A percentile compares a stretch with the other conserved stretches of the same genome.
These are phyloP conservation scores for Kwoniella sp. DNA, from an alignment of 768 basidiomycete genomes.

Conservation along the genomic window DNA sequence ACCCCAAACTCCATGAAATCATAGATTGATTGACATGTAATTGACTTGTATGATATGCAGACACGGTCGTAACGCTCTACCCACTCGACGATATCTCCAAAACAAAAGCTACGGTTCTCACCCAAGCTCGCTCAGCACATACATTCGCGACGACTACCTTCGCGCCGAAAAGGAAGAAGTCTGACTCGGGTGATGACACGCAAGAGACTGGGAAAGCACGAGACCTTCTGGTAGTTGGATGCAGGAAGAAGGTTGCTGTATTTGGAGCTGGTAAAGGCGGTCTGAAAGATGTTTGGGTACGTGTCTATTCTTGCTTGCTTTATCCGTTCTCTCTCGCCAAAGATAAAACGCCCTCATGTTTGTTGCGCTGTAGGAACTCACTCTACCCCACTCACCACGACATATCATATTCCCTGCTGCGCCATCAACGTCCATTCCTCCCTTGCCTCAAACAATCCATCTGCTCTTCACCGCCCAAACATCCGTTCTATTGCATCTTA, in stretches of 20 bases:
- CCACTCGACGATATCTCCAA: slow-evolving; percentile 74
- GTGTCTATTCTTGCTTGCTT: slow-evolving; percentile 73
- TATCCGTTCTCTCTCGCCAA: neutral
- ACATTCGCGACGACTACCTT: slow-evolving; percentile 65
- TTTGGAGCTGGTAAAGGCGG: slow-evolving; percentile 79
- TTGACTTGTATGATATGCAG: slow-evolving; percentile 60
- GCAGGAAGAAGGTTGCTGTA: slow-evolving; percentile 77
- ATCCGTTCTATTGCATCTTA: slow-evolving; percentile 43
- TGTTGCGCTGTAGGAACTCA: slow-evolving; percentile 66
- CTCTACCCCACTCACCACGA: slow-evolving; percentile 87
- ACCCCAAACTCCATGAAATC: no score
- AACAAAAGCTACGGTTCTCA: slow-evolving; percentile 64
- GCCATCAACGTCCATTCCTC: slow-evolving; percentile 71
- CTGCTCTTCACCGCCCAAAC: slow-evolving; percentile 62
- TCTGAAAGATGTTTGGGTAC: slow-evolving; percentile 67
- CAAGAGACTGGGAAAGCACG: slow-evolving; percentile 48
- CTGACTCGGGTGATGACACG: slow-evolving; percentile 44
- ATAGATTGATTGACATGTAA: no score
- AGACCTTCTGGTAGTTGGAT: slow-evolving; percentile 80
- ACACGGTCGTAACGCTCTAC: slow-evolving; percentile 72
- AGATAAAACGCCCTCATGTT: neutral
- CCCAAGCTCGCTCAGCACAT: slow-evolving; percentile 77
- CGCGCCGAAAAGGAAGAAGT: slow-evolving; percentile 29
- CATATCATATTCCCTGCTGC: slow-evolving; percentile 73
- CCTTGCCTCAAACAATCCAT: slow-evolving; percentile 66